These are phyloP conservation scores for Dillenia turbinata DNA, from an alignment of 164 flowering plant genomes.

Conservation along the genomic window DNA sequence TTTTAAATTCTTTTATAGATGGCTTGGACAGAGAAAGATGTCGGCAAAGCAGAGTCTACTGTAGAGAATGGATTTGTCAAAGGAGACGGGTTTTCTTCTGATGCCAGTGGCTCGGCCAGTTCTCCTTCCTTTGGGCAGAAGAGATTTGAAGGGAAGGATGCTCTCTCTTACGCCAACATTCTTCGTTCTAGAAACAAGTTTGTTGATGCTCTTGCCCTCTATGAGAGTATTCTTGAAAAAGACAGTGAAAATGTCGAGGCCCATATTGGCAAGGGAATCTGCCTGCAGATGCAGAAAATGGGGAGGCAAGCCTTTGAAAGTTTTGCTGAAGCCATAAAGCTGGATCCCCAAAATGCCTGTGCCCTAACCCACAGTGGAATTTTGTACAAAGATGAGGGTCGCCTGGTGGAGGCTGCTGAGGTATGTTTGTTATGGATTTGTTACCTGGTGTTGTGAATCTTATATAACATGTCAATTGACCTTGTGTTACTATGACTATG, in stretches of 20 bases:
- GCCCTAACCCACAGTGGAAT: constrained; percentile 97
- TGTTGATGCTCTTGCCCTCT: constrained; percentile 78
- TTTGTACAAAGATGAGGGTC: constrained; percentile 91
- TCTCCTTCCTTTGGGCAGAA: constrained; percentile 26
- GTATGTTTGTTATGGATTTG: constrained; percentile 31
- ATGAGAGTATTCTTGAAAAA: constrained; percentile 65
- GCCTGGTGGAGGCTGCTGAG: constrained; percentile 93
- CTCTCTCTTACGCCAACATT: constrained; percentile 83
- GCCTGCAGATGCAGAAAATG: constrained; percentile 90
- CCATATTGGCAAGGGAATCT: constrained; percentile 91
- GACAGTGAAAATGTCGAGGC: constrained; percentile 79
- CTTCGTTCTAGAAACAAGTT: constrained; percentile 92
- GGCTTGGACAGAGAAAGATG: constrained; percentile 53
- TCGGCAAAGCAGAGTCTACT: constrained; percentile 20
- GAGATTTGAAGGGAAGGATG: constrained; percentile 73
- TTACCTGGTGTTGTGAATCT: neutral
- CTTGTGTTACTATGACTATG: too few relatives aligned
- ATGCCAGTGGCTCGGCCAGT: constrained; percentile 25
- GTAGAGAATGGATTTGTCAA: constrained; percentile 47
- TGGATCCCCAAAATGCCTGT: constrained; percentile 91
- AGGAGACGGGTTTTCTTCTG: constrained; percentile 27
- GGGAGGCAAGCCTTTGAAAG: constrained; percentile 79
- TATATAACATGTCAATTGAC: too few relatives aligned
- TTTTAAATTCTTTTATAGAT: constrained; percentile 13
- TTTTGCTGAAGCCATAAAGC: constrained; percentile 76